Conservation (phyloP, 805 yeast genomes). For the Groenewaldozyma salmanticensis region DNA sequence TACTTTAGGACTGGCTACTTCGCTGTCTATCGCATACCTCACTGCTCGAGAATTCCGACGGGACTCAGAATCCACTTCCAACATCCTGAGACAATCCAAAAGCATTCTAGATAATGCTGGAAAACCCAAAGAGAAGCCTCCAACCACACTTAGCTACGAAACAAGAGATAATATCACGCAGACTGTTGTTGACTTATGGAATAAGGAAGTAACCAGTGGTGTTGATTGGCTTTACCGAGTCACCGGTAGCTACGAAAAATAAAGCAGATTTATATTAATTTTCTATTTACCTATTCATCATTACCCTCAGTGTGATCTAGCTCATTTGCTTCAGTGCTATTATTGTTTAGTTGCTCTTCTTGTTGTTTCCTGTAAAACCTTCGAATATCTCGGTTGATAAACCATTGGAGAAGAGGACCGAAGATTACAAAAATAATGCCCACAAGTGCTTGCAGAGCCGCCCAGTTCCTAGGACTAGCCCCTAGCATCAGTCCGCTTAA, state of each 20-base stretch:
- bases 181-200: conserved; percentile 71
- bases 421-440: conserved; percentile 42
- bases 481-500: conserved; percentile 61
- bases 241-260: conserved; percentile 3
- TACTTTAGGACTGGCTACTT: conserved; percentile 49
- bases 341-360: conserved; percentile 1
- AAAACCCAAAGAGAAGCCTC: conserved; percentile 35
- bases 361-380: conserved; percentile 34
- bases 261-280: background rate
- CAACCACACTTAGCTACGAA: conserved; percentile 36
- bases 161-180: conserved; percentile 41
- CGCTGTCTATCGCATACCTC: conserved; percentile 47
- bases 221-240: conserved; percentile 50
- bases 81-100: conserved; percentile 39
- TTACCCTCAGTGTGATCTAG: background rate
- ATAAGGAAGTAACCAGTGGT: conserved; percentile 53
- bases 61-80: conserved; percentile 38
- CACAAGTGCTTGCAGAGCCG: conserved; percentile 40
- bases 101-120: conserved; percentile 45
- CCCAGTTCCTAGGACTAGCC: conserved; percentile 53
- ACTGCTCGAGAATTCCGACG: conserved; percentile 47
- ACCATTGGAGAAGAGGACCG: conserved; percentile 49
- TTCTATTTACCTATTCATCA: background rate
- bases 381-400: conserved; percentile 43
- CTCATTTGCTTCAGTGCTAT: background rate